Base-by-base conservation (phyloP, 2,329 filamentous ascomycete species). In the Aspergillus luchuensis region DNA sequence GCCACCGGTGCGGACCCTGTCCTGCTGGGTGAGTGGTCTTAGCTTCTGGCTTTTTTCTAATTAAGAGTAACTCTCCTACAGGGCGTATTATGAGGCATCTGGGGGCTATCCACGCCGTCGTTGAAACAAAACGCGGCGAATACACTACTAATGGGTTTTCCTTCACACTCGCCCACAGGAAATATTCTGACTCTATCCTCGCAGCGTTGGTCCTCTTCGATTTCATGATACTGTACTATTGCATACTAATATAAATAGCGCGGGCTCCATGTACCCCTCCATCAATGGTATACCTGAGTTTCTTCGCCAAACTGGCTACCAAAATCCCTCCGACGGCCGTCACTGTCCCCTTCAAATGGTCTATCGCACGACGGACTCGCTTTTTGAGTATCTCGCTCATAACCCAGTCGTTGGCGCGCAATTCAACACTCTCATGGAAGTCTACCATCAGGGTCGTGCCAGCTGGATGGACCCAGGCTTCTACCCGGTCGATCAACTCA, bases 31-130 rank as follows among this genome's bases (percentile, higher is more conserved):
- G 13, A 6, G 45, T 45, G 17, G 28, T 2, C 8, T 2, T 28
- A 28, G 13, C 8, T 8, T 11, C 2, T 17, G 6, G 25, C 11
- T 8, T 10, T 48, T 2, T 8, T 7, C 8, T 15, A 8, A 19
- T 17, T 11, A 23, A 6, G 4, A 6, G 25, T 7, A 43, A 11
- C 33, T 13, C 8, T 11, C 13, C 45, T 33, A 25, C 8, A 64
- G 70, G 65, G 50, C 74, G 75, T 4, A 59, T 77, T 25, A 63
- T 77, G 51, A 72, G 74, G 54, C 76, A 78, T 25, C 64, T 78
- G 0, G 66, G 55, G 17, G 67, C 75, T 3, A 75, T 77, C 66
- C 71, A 72, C 13, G 70, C 73, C 19, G 63, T 78, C 45, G 57
- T 62, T 4, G 75, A 78, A 56, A 70, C 68, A 2, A 72, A 70